Percentiles rank a stretch among this genome's conserved stretches.
phyloP scores from a whole-genome alignment of 2,329 filamentous ascomycete genomes.

The Lasiodiplodia theobromae region DNA sequence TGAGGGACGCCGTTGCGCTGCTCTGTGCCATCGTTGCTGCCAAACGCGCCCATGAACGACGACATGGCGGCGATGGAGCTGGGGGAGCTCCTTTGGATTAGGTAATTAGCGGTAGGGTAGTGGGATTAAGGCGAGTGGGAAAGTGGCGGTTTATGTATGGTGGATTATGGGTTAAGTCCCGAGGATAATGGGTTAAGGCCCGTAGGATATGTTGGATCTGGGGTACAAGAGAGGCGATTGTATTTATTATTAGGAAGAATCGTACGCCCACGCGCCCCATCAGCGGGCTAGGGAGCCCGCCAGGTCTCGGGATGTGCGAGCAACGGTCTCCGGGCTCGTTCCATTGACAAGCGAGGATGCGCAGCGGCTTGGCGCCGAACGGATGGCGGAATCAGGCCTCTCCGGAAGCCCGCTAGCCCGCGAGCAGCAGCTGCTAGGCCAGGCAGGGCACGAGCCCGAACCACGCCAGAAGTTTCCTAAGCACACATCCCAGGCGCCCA shows the following conservation, averaged over 20 bases:
- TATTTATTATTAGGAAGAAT: constrained; percentile 23
- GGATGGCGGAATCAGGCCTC: constrained; percentile 18
- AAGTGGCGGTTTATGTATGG: background rate
- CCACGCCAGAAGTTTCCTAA: constrained; percentile 15
- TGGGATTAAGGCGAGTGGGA: background rate
- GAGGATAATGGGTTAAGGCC: background rate
- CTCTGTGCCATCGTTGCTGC: constrained; percentile 20
- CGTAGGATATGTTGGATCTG: constrained; percentile 5
- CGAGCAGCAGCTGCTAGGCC: background rate
- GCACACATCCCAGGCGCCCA: constrained; percentile 4
- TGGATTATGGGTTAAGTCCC: background rate
- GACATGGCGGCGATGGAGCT: constrained; percentile 25
- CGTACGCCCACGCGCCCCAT: background rate
- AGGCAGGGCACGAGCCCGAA: background rate
- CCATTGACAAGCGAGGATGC: constrained; percentile 4
- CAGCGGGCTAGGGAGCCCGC: constrained; percentile 15
- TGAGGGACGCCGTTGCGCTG: constrained; percentile 4
- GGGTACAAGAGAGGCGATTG: constrained; percentile 19
- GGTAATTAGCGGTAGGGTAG: constrained; percentile 2
- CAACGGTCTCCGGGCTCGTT: background rate
- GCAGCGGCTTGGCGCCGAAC: constrained; percentile 11
- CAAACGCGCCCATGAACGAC: constrained; percentile 29
- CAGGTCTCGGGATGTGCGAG: constrained; percentile 16
- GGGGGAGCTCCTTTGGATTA: constrained; percentile 10
- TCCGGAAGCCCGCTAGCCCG: constrained; percentile 9